Evolutionary conservation across 306 rosid genomes (phyloP), one percentile per base, ranked within the genome.

Genomic region (Quercus robur): DNA sequence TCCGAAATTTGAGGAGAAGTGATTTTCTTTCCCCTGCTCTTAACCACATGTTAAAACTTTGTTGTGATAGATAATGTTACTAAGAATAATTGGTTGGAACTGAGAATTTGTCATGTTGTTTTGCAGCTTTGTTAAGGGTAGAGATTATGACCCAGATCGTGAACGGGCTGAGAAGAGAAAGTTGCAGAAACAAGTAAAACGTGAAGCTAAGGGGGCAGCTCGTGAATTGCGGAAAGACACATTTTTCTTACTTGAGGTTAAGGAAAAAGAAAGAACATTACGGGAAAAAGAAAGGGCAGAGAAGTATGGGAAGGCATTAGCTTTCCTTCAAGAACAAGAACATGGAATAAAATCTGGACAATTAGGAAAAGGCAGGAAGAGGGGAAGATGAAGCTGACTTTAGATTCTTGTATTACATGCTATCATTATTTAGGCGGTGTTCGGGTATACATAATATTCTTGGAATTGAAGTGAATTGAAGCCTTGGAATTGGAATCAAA

Each of bases 211-310:
- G 81, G 93, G 93, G 19, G 97, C 94, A 51, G 88, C 88, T 52
- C 98, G 97, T 15, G 99, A 95, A 82, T 70, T 93, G 82, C 96
- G 98, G 10, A 95, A 93, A 82, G 98, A 93, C 78, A 93, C 88
- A 81, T 74, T 81, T 75, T 91, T 90, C 93, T 85, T 93, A 73
- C 86, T 77, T n/a, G 96, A 82, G 72, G 93, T 86, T 83, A 93
- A 90, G 85, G 94, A 85, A 1, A 91, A 73, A 75, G 94, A 91
- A 61, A 89, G 84, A 87, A 84, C 87, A 23, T 61, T 76, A 25
- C 56, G n/a, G 77, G 92, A 90, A 76, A 80, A 91, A 78, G 98
- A 91, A 76, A 84, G 87, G 75, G 86, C 90, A 25, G 98, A 93
- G 82, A 91, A 86, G 79, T 86, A 78, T 78, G 90, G 90, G 67